Conservation (phyloP, 192 early-diverging fungal genomes). For the Coemansia guatemalensis region DNA sequence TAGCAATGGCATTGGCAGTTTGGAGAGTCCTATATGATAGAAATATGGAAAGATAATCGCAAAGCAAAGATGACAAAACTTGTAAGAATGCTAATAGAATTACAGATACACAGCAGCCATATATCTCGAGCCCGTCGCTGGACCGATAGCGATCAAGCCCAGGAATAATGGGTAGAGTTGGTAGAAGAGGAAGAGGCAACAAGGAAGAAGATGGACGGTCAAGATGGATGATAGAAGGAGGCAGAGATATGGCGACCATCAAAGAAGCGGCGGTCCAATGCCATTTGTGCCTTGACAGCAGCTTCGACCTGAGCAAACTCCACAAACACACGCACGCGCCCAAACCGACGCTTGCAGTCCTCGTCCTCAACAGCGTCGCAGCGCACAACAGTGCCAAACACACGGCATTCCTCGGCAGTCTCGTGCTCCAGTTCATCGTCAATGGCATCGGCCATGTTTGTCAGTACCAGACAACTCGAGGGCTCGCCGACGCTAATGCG, state of each 20-base stretch:
- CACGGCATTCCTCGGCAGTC: slow-evolving; percentile 35
- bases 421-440: slow-evolving; percentile 36
- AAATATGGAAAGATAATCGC: not conserved
- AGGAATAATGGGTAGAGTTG: no score
- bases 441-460: slow-evolving; percentile 42
- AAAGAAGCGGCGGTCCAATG: slow-evolving; percentile 40
- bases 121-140: not conserved
- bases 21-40: not conserved
- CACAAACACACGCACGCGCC: slow-evolving; percentile 28
- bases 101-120: not conserved
- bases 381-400: slow-evolving; percentile 28
- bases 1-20: not conserved
- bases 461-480: slow-evolving; percentile 18
- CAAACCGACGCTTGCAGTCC: slow-evolving; percentile 7
- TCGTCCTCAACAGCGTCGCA: slow-evolving; percentile 10
- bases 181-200: not conserved
- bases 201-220: not conserved
- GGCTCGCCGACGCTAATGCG: slow-evolving; percentile 18
- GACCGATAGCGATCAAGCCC: not conserved
- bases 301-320: slow-evolving; percentile 32
- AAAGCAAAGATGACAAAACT: not conserved
- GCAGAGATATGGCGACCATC: slow-evolving; percentile 41
- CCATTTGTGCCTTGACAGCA: slow-evolving; percentile 23
- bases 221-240: slow-evolving; percentile 8
- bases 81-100: not conserved